Conservation (phyloP, 2,329 filamentous ascomycete species). For the Onygenales sp. region DNA sequence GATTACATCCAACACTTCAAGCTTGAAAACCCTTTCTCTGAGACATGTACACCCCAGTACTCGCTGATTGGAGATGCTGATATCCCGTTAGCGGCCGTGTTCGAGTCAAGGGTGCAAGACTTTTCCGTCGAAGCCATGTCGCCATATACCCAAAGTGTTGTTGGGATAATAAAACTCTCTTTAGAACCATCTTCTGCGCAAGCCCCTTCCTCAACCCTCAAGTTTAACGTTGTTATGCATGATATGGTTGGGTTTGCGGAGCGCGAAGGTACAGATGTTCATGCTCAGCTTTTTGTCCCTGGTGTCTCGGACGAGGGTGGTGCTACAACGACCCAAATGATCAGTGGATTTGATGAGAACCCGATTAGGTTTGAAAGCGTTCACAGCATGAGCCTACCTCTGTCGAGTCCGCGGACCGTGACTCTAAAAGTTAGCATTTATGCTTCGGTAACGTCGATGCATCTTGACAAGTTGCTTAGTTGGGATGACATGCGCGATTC, state of each 20-base stretch:
- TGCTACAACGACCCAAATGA: conserved; percentile 90
- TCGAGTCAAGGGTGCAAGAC: conserved; percentile 89
- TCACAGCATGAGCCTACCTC: conserved; percentile 90
- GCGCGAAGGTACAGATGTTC: conserved; percentile 87
- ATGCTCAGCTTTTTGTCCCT: conserved; percentile 93
- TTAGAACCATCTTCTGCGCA: conserved; percentile 89
- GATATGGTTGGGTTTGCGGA: conserved; percentile 92
- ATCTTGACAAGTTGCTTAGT: conserved; percentile 91
- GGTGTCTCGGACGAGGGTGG: conserved; percentile 83
- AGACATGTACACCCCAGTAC: conserved; percentile 83
- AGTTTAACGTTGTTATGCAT: conserved; percentile 98
- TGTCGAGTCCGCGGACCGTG: conserved; percentile 64
- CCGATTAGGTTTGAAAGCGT: conserved; percentile 93
- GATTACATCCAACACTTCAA: conserved; percentile 91
- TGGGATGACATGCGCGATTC: conserved; percentile 97
- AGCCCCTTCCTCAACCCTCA: conserved; percentile 82
- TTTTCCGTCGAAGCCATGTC: conserved; percentile 85
- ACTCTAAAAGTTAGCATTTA: conserved; percentile 82
- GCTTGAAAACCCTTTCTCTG: conserved; percentile 85
- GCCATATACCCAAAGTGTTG: conserved; percentile 80
- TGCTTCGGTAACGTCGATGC: conserved; percentile 82
- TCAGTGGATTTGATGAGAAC: conserved; percentile 85
- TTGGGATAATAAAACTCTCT: conserved; percentile 83
- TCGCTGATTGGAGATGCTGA: conserved; percentile 88
- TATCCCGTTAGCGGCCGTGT: conserved; percentile 84